Evolutionary conservation across 2,329 filamentous ascomycete genomes (phyloP), one percentile per base, ranked within the genome.

Genomic region (Plectosphaerella plurivora): DNA sequence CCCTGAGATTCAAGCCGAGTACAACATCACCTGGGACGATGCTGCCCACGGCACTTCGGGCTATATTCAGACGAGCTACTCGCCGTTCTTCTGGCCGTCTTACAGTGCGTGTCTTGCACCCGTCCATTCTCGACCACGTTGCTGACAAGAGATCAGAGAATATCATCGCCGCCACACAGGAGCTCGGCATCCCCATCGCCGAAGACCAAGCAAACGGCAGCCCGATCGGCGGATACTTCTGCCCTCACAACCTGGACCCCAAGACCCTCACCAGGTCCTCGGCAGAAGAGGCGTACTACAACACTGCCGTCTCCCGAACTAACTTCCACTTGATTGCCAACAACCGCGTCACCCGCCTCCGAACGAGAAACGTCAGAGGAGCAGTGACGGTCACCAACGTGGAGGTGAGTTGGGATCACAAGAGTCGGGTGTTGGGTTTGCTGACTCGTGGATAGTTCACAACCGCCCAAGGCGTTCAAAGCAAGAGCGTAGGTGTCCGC

Each of bases 11-110:
- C 59, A 55, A 1, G 25, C 49, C 3, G 54, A 65, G 39, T 67
- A 63, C 50, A 59, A 57, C 15, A 61, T 66, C 16, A 59, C 63
- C 25, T 61, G 55, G 16, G 65, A 67, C 24, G 51, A 57, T 1
- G 48, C 51, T 15, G 60, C 55, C 5, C 64, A 65, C 35, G 65
- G 65, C 2, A 54, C 37, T 5, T 53, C 60, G 9, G 65, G 65
- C 2, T 53, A 60, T 25, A 54, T 67, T 18, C 59, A 67, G 33
- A 59, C 57, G 10, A 64, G 61, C 20, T 67, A 66, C 49, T 64
- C 64, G 4, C 61, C 61, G 2, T 66, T 59, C n/a, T 66, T 65
- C 50, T 67, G 62, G 63, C 61, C 62, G 2, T 59, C 63, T 28
- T 65, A 62, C 44, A 61, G 59, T 53, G 57, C 57, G 33, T 24